Evolutionary conservation across 2,329 filamentous ascomycete species (phyloP), one percentile per base, ranked within the genome.

Genomic region (Diplodia mutila): DNA sequence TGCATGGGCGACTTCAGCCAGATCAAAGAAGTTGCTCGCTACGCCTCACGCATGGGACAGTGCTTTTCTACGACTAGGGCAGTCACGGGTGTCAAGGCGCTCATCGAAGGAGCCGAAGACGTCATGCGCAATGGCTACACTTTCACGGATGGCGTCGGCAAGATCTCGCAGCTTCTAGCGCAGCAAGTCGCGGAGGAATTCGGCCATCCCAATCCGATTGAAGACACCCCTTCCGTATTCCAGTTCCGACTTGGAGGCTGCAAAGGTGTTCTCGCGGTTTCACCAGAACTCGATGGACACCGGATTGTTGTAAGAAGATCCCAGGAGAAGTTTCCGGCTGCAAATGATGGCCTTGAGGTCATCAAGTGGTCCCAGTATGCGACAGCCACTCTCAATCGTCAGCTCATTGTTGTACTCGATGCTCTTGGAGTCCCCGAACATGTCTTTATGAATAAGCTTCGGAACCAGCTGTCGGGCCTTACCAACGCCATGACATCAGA

Each of bases 91-190:
- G 59, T 67, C 25, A 85, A 84, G 0, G 86, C 90, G 7, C 82
- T 84, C 1, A 77, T 86, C 29, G 82, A 86, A 14, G 82, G 83
- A 5, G 87, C 94, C 37, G 78, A 84, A 0, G 95, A 98, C 71
- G 86, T 98, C 23, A 82, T 88, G 68, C 84, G 85, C 2, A 88
- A 91, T 55, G 86, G 83, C 0, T 89, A 87, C 74, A 90, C 83
- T 69, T 99, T 98, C 76, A 95, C 91, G 0, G 95, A 99, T 74
- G 95, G 95, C 0, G 91, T 98, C 3, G 95, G 95, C 1, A 96
- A 93, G 75, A 92, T 99, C n/a, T 97, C 94, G 0, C 80, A 79
- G 0, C 89, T 92, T 68, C 82, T 97, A 25, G 91, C 93, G 0
- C 82, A 88, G 32, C 87, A 95, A 79, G 87, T 96, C 53, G 86